Conservation (phyloP, 2,329 filamentous ascomycete species). For the Penicillium sp. region DNA sequence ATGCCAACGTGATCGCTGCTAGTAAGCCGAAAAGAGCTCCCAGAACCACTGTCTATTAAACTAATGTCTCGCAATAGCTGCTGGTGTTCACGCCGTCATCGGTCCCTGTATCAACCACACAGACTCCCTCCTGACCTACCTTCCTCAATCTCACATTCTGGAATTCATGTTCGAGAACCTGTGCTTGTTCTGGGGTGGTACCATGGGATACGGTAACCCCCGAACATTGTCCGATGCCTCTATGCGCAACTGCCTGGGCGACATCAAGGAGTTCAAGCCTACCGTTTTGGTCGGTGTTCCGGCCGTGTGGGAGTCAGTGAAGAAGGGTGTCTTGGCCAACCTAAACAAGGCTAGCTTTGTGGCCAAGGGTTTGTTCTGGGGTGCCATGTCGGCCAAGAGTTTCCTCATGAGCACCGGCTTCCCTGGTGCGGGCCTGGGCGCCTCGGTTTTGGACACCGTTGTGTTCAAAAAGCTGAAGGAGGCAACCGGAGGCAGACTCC, state of each 20-base stretch:
- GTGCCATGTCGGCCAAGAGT: constrained; percentile 60
- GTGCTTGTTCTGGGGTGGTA: constrained; percentile 83
- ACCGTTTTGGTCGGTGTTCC: constrained; percentile 92
- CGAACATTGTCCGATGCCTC: constrained; percentile 83
- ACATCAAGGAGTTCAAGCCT: constrained; percentile 88
- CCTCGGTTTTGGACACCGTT: constrained; percentile 70
- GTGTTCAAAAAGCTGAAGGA: constrained; percentile 92
- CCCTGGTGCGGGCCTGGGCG: constrained; percentile 53
- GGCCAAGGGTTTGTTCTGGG: constrained; percentile 76
- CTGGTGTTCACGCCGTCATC: constrained; percentile 76
- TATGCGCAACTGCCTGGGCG: constrained; percentile 85
- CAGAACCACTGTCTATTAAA: constrained; percentile 10
- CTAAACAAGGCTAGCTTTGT: constrained; percentile 71
- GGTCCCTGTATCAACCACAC: constrained; percentile 73
- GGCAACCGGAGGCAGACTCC: constrained; percentile 81
- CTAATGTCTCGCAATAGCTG: constrained; percentile 51
- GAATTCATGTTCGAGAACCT: constrained; percentile 96
- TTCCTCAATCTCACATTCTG: constrained; percentile 92
- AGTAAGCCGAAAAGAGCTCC: constrained; percentile 51
- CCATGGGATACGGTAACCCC: constrained; percentile 89
- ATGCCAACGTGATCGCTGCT: constrained; percentile 76
- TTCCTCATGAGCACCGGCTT: constrained; percentile 57
- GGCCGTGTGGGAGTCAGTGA: constrained; percentile 94
- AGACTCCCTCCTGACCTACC: constrained; percentile 82
- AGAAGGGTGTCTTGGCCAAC: constrained; percentile 85